Base-by-base conservation (phyloP, 2,329 filamentous ascomycete genomes). In the Talaromyces sp. region DNA sequence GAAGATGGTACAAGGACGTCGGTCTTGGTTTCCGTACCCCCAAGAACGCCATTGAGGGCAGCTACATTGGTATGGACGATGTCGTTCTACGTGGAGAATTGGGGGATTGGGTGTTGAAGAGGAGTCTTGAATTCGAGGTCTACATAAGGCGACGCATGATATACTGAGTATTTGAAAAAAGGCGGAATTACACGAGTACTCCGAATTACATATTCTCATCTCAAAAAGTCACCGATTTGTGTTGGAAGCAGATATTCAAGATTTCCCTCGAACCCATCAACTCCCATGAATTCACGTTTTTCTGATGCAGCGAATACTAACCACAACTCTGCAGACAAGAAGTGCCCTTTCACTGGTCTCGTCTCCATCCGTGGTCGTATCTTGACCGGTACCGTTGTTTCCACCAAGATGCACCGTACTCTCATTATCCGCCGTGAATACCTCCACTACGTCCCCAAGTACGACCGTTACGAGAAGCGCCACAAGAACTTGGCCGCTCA, bases 361-460 rank as follows among this genome's bases (percentile, higher is more conserved):
- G 93, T 99, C 83, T 98, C 95, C 73, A 99, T 99, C 87, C 95
- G 95, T 87, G 95, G 95, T 84, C 94, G 95, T 94, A 99, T 99
- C 89, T 88, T 99, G 75, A 98, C 94, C 82, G 95, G 95, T 80
- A 97, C 93, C 81, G 95, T 99, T 80, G 91, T 98, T 80, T 98
- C 94, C 78, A 99, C 95, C 85, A 99, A 99, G 92, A 99, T 99
- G 95, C 95, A 99, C 91, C 92, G 95, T 85, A 99, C 95, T 78
- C 86, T 98, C 82, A 90, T 99, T 86, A 96, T 99, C 88, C 95
- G 95, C 83, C 90, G 95, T 85, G 95, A 99, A 89, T 99, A 99
- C 89, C 92, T 99, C 70, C 95, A 99, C 88, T 99, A 92, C 86
- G 91, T 99, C 82, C 93, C 93, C 84, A 99, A 99, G 88, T 99